A percentile compares a stretch with the other conserved stretches of the same genome.
Evolutionary conservation across 371 early-diverging fungal species (phyloP).

Genomic region (Saksenaea oblongispora): DNA sequence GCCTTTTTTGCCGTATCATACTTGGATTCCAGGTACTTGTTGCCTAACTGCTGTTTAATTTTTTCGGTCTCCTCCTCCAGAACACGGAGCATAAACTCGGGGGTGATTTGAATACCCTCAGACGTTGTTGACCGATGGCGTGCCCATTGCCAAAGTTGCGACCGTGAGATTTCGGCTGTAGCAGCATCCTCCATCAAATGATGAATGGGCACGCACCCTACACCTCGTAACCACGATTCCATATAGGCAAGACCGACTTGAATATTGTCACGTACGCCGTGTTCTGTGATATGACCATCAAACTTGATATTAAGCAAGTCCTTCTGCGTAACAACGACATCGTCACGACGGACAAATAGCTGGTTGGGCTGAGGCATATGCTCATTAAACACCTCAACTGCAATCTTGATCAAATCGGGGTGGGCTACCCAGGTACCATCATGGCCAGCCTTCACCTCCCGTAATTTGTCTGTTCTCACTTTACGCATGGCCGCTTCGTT

Average conservation of each 20-base stretch:
- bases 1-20: slow-evolving; percentile 74
- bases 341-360: slow-evolving; percentile 87
- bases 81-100: slow-evolving; percentile 70
- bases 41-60: slow-evolving; percentile 66
- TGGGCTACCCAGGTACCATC: slow-evolving; percentile 99
- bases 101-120: slow-evolving; percentile 79
- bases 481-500: slow-evolving; percentile 89
- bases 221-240: slow-evolving; percentile 94
- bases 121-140: slow-evolving; percentile 81
- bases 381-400: slow-evolving; percentile 86
- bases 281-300: slow-evolving; percentile 82
- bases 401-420: slow-evolving; percentile 90
- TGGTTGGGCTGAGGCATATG: slow-evolving; percentile 97
- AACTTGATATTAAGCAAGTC: slow-evolving; percentile 87
- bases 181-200: slow-evolving; percentile 57
- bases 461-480: slow-evolving; percentile 89
- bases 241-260: slow-evolving; percentile 91
- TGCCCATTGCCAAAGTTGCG: slow-evolving; percentile 97
- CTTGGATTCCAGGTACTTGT: slow-evolving; percentile 64
- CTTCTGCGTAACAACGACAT: slow-evolving; percentile 79
- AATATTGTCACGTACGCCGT: slow-evolving; percentile 89
- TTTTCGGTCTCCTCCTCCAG: slow-evolving; percentile 85
- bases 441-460: slow-evolving; percentile 93
- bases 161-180: slow-evolving; percentile 96
- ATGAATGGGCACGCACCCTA: slow-evolving; percentile 94